phyloP scores from a whole-genome alignment of 1,284 basidiomycete species.

The Gomphus bonarii region DNA sequence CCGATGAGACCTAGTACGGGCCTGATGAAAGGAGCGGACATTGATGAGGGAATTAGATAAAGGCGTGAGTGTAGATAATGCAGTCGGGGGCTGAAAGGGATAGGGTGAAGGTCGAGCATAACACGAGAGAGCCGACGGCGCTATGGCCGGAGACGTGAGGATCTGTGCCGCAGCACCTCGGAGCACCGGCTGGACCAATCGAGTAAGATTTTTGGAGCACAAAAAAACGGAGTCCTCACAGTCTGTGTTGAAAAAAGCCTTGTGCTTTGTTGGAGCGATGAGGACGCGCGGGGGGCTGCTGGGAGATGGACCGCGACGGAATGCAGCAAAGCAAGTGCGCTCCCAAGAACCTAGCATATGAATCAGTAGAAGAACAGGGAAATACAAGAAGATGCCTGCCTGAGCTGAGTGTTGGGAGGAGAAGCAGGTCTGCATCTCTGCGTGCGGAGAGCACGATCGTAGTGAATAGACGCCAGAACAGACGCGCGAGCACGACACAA shows the following conservation, averaged over 20 bases:
- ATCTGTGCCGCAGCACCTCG: background rate
- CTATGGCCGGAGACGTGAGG: background rate
- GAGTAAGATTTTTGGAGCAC: background rate
- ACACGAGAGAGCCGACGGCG: background rate
- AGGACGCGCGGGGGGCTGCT: background rate
- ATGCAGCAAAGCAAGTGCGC: slow-evolving; percentile 1
- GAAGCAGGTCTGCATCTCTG: slow-evolving; percentile 3
- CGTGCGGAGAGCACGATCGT: background rate
- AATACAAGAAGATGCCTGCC: background rate
- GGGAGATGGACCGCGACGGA: background rate
- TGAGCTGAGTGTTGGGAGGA: slow-evolving; percentile 2
- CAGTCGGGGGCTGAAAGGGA: slow-evolving; percentile 4
- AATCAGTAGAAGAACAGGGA: background rate
- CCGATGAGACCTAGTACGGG: background rate
- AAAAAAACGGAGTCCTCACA: background rate
- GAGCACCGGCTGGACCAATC: background rate
- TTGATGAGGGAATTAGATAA: background rate
- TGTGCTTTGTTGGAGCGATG: background rate
- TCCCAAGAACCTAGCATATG: slow-evolving; percentile 2
- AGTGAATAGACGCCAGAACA: background rate
- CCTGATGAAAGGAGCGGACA: background rate
- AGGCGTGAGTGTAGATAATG: background rate
- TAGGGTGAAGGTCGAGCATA: background rate
- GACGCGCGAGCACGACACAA: background rate
- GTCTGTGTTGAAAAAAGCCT: background rate